Evolutionary conservation across 1,139 yeast species (phyloP), one percentile per base, ranked within the genome.

Genomic region (Zygoascus meyerae): DNA sequence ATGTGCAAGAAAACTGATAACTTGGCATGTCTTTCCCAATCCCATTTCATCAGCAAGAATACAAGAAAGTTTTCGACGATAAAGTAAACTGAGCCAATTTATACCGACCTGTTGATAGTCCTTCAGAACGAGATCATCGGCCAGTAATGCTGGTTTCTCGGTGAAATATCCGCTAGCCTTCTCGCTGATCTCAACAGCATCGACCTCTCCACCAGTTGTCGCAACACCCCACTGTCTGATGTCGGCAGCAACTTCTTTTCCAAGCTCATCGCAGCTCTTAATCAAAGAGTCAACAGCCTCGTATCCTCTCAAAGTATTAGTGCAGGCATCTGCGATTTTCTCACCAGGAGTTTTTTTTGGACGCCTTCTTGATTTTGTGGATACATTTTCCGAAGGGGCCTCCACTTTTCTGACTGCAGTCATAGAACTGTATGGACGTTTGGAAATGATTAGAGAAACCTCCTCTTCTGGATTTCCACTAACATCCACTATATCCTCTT

Each of bases 31-130:
- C 63, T 92, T 92, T 49, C 98, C 98, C 45, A 92, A 71, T 10
- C 97, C 97, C 97, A 90, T 89, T 65, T 92, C 99, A 67, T 92
- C 99, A 0, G 98, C 99, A 43, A 92, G 71, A 49, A 92, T 92
- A 68, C 98, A 90, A 7, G 97, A 87, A 48, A 92, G 72, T 18
- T 79, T 76, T 59, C 85, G 79, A 50, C 78, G 79, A 64, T 90
- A 92, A 34, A 94, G 71, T 47, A 92, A 66, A 54, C 83, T 77
- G 47, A 94, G 71, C 99, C 99, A 94, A 63, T 92, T 92, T 47
- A 94, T 71, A 44, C 99, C 99, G 15, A 92, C 95, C 59, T 89
- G 92, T 69, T 92, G 98, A 64, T 92, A 92, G 59, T 80, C 82
- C 60, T 92, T 92, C 57, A 92, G 71, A 36, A 77, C 78, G 29